Evolutionary conservation across 306 rosid species (phyloP).

Genomic region (Cicer cuneatum): DNA sequence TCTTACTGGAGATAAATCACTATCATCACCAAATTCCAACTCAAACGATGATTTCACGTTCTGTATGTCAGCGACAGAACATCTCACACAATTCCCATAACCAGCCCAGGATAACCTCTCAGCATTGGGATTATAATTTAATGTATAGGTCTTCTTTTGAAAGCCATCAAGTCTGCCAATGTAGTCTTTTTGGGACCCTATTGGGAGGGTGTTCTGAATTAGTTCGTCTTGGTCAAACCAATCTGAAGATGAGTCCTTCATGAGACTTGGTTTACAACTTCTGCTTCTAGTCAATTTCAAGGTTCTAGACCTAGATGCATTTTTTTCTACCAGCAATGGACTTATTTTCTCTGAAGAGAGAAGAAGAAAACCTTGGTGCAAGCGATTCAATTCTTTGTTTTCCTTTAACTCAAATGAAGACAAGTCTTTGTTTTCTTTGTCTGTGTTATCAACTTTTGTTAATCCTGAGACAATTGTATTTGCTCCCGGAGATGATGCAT

Average conservation of each 20-base stretch:
- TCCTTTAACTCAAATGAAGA: constrained; percentile 49
- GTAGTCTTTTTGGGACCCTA: constrained; percentile 51
- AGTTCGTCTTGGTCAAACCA: constrained; percentile 66
- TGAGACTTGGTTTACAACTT: constrained; percentile 78
- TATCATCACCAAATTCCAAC: constrained; percentile 33
- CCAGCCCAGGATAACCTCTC: constrained; percentile 51
- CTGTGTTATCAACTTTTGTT: constrained; percentile 50
- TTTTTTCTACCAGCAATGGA: constrained; percentile 50
- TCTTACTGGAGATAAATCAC: constrained; percentile 42
- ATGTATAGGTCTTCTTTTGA: constrained; percentile 50
- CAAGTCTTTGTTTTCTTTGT: constrained; percentile 40
- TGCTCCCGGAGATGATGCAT: constrained; percentile 56
- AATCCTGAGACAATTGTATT: constrained; percentile 57
- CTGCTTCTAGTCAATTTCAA: constrained; percentile 66
- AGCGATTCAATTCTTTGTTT: constrained; percentile 46
- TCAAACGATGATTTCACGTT: constrained; percentile 37
- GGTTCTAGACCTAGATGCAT: constrained; percentile 44
- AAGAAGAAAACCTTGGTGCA: constrained; percentile 47
- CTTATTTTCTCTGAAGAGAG: constrained; percentile 52
- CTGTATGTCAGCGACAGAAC: constrained; percentile 39
- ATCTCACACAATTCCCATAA: constrained; percentile 53
- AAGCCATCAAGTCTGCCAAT: constrained; percentile 56
- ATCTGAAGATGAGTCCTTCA: constrained; percentile 51
- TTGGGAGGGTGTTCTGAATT: constrained; percentile 55
- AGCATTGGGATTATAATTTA: constrained; percentile 48